Conservation (phyloP, 1,284 basidiomycete genomes). For the Microbotryomycetes sp. region DNA sequence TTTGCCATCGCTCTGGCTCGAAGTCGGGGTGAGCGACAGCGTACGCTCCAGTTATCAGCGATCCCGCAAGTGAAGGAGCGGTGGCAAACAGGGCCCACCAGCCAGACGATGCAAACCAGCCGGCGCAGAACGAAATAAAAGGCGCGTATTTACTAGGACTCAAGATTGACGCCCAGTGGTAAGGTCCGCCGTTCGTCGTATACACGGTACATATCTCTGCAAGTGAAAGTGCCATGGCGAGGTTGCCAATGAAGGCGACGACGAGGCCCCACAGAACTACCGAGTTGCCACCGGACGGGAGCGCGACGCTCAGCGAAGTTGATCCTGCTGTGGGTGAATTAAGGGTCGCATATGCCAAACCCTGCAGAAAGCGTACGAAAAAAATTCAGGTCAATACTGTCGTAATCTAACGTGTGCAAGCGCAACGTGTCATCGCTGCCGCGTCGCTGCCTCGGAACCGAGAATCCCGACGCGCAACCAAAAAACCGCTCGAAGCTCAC, state of each 20-base stretch:
- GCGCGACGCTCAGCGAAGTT: slow-evolving; percentile 9
- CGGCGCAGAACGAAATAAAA: slow-evolving; percentile 19
- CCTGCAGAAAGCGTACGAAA: too few species aligned
- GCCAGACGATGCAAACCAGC: slow-evolving; percentile 31
- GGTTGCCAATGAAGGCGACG: slow-evolving; percentile 37
- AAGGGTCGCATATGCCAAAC: not conserved
- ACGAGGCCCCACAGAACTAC: slow-evolving; percentile 38
- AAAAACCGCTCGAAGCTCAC: not conserved
- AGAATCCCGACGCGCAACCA: too few species aligned
- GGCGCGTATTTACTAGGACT: slow-evolving; percentile 17
- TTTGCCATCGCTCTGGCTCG: slow-evolving; percentile 19
- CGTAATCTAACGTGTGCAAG: too few species aligned
- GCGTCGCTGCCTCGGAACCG: too few species aligned
- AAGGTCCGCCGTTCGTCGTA: slow-evolving; percentile 31
- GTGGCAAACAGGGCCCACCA: slow-evolving; percentile 32
- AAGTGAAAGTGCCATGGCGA: slow-evolving; percentile 31
- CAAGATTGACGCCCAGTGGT: slow-evolving; percentile 29
- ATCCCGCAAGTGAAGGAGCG: slow-evolving; percentile 17
- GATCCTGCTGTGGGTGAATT: not conserved
- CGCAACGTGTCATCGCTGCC: too few species aligned
- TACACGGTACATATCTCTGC: slow-evolving; percentile 39
- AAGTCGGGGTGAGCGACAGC: slow-evolving; percentile 18
- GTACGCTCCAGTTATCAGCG: slow-evolving; percentile 18
- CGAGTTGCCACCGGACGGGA: slow-evolving; percentile 36
- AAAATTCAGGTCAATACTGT: too few species aligned